Conservation (phyloP, 2,329 filamentous ascomycete species). For the Huntiella abstrusa region DNA sequence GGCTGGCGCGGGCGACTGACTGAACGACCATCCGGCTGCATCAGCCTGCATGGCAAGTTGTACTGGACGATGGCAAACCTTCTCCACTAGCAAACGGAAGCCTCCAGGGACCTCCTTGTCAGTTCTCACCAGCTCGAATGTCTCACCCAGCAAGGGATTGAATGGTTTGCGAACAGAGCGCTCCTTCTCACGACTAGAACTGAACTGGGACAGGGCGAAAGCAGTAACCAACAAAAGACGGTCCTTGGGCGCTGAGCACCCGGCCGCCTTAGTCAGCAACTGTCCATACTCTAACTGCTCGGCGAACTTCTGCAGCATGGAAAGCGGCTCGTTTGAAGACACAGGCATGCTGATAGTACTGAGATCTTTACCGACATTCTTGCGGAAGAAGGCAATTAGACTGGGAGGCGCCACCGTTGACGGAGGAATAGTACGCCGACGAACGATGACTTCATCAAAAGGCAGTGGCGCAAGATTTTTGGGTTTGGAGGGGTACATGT, state of each 20-base stretch:
- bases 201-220: slow-evolving; percentile 79
- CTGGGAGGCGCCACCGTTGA: slow-evolving; percentile 70
- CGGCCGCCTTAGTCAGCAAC: slow-evolving; percentile 58
- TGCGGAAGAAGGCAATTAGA: slow-evolving; percentile 81
- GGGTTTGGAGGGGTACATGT: slow-evolving; percentile 55
- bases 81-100: slow-evolving; percentile 85
- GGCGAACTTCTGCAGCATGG: slow-evolving; percentile 68
- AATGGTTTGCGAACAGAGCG: slow-evolving; percentile 90
- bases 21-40: slow-evolving; percentile 63
- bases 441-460: slow-evolving; percentile 40
- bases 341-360: slow-evolving; percentile 97
- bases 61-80: slow-evolving; percentile 82
- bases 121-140: slow-evolving; percentile 76
- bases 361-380: slow-evolving; percentile 95
- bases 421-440: slow-evolving; percentile 51
- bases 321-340: slow-evolving; percentile 83
- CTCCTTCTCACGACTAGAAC: slow-evolving; percentile 66
- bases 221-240: slow-evolving; percentile 71
- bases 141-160: slow-evolving; percentile 91
- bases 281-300: slow-evolving; percentile 84
- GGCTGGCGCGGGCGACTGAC: slow-evolving; percentile 70
- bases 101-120: slow-evolving; percentile 54
- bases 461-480: slow-evolving; percentile 65
- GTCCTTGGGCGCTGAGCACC: slow-evolving; percentile 40
- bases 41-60: slow-evolving; percentile 89